Base-by-base conservation (phyloP, 768 basidiomycete genomes). In the Lactifluus echinatus region DNA sequence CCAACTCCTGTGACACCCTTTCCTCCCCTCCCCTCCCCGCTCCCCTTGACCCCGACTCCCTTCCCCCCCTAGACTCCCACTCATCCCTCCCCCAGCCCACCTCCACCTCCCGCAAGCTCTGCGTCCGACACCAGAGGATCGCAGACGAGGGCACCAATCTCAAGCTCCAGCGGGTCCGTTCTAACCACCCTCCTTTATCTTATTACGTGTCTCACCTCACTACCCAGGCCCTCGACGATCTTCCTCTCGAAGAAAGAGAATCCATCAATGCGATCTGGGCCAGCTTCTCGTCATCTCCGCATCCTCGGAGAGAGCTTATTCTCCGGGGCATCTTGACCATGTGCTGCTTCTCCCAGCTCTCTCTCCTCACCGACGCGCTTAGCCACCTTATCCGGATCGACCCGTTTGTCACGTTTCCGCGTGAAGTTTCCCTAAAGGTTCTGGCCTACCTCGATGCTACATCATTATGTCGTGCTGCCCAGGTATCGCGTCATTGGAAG, bases 331-430 rank as follows among this genome's bases (percentile, higher is more conserved):
- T 99, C 57, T 83, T 99, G 64, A 97, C 96, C 15, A 98, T 99
- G 93, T 98, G 94, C 71, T 98, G 96, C 73, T 97, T 96, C 76
- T 94, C 90, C 46, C 93, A 99, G 67, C 85, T 99, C 28, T 97
- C 96, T 26, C 87, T 97, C 49, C 85, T 99, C 57, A 87, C 93
- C 29, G 91, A 96, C 61, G 87, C 93, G 52, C 89, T 98, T 59
- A 76, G 84, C 33, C 85, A 90, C 63, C 85, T 97, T 64, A 97
- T 96, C 70, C 86, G 96, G 64, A 85, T 98, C 70, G 96, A 99
- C 69, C 96, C 95, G 10, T 93, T 98, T 71, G 73, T 78, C 45
- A 81, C 92, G 62, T 80, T 99, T 46, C 96, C 96, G 2, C 84
- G 89, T 58, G 95, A 99, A 70, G 79, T 96, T 65, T 81, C 79